phyloP scores from a whole-genome alignment of 768 basidiomycete species.

The Tephrocybe rancida region DNA sequence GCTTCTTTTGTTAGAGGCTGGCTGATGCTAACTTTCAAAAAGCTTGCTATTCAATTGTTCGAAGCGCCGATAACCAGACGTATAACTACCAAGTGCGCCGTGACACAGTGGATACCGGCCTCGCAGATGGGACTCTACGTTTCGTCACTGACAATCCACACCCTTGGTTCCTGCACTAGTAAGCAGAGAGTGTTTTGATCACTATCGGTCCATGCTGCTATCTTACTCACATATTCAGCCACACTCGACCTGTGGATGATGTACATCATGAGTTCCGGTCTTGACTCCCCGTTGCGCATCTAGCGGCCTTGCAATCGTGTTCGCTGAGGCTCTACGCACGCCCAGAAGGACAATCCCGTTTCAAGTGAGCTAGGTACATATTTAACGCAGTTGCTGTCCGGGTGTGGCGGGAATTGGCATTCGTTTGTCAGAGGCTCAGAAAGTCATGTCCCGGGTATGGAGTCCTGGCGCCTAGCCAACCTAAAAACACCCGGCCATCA shows the following conservation, averaged over 20 bases:
- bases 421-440: neutral
- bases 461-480: neutral
- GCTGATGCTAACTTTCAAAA: too few species aligned
- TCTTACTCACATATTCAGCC: conserved; percentile 15
- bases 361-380: neutral
- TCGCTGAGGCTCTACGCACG: conserved; percentile 29
- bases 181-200: neutral
- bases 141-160: conserved; percentile 24
- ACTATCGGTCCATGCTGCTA: neutral
- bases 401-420: neutral
- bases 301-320: conserved; percentile 34
- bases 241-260: conserved; percentile 34
- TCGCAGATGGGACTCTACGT: conserved; percentile 33
- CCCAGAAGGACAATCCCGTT: neutral
- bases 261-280: neutral
- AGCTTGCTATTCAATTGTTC: conserved; percentile 41
- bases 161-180: conserved; percentile 28
- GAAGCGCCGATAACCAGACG: conserved; percentile 27
- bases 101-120: conserved; percentile 50
- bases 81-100: conserved; percentile 39
- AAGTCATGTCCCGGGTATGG: neutral
- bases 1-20: too few species aligned
- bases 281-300: neutral
- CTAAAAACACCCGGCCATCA: neutral
- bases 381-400: too few species aligned